Percentiles rank a stretch among this genome's conserved stretches.
These are phyloP conservation scores for Ogataea siamensis DNA, from an alignment of 805 yeast genomes.

Conservation along the genomic window DNA sequence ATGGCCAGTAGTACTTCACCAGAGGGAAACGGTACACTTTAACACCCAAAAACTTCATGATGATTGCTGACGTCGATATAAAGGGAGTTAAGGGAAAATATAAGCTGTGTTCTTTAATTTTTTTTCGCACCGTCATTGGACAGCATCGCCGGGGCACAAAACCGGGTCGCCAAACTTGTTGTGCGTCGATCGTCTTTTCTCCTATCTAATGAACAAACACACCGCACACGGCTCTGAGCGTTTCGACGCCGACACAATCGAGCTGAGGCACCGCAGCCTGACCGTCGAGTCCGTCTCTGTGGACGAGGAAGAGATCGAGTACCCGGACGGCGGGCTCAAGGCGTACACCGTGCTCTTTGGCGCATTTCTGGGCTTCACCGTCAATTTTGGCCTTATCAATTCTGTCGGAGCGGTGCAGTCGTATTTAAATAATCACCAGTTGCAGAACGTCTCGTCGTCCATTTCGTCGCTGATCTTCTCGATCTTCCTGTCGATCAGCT, in stretches of 20 bases:
- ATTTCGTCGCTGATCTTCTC: conserved; percentile 67
- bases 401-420: conserved; percentile 63
- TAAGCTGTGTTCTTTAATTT: conserved; percentile 7
- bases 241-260: conserved; percentile 4
- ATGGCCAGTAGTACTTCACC: conserved; percentile 82
- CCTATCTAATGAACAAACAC: background rate
- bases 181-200: conserved; percentile 10
- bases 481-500: conserved; percentile 47
- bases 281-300: conserved; percentile 6
- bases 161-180: background rate
- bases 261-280: conserved; percentile 10
- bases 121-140: conserved; percentile 20
- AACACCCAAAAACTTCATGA: conserved; percentile 35
- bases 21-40: conserved; percentile 37
- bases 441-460: conserved; percentile 43
- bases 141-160: conserved; percentile 14
- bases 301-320: conserved; percentile 26
- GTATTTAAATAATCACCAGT: conserved; percentile 54
- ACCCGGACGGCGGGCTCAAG: conserved; percentile 58
- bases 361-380: conserved; percentile 52
- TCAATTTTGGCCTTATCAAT: conserved; percentile 56
- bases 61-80: conserved; percentile 9
- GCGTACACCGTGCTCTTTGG: conserved; percentile 61
- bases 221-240: background rate
- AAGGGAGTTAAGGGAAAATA: conserved; percentile 11